Evolutionary conservation across 352 stramenopile species (phyloP).

Genomic region (Phytophthora rubi): DNA sequence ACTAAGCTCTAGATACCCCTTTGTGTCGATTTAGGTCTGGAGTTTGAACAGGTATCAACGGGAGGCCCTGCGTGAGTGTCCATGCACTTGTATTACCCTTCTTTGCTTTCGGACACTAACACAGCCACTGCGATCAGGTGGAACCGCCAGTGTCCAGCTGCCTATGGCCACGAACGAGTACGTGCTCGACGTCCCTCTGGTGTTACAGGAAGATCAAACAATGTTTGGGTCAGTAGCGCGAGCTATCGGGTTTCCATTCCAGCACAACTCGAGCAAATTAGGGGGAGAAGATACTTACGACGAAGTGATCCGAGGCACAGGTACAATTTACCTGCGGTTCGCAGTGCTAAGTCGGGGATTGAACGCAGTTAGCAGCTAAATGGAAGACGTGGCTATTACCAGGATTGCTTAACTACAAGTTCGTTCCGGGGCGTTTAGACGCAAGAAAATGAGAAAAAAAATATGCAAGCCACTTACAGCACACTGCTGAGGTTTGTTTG

Average conservation of each 20-base stretch:
- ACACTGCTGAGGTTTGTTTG: slow-evolving; percentile 1
- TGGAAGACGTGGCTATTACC: slow-evolving; percentile 25
- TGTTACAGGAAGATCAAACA: slow-evolving; percentile 18
- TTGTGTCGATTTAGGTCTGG: slow-evolving; percentile 32
- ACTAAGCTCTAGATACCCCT: no score
- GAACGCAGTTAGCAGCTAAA: neutral
- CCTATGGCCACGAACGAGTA: slow-evolving; percentile 49
- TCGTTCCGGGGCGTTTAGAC: slow-evolving; percentile 2
- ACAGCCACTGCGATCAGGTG: slow-evolving; percentile 25
- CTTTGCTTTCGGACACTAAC: neutral
- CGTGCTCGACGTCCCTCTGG: slow-evolving; percentile 51
- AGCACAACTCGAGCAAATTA: neutral
- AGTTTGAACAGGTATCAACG: slow-evolving; percentile 50
- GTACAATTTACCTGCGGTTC: slow-evolving; percentile 44
- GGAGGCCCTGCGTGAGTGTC: slow-evolving; percentile 44
- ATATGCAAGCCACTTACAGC: slow-evolving; percentile 22
- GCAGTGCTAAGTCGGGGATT: slow-evolving; percentile 37
- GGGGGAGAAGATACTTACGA: neutral
- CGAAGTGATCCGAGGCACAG: slow-evolving; percentile 16
- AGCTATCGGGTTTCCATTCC: slow-evolving; percentile 22
- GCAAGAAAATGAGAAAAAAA: slow-evolving; percentile 12
- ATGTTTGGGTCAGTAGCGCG: slow-evolving; percentile 32
- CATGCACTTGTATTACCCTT: neutral
- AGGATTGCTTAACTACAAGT: slow-evolving; percentile 31
- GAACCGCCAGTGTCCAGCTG: slow-evolving; percentile 38